phyloP scores from a whole-genome alignment of 352 stramenopile species.

The Phytophthora quininea region DNA sequence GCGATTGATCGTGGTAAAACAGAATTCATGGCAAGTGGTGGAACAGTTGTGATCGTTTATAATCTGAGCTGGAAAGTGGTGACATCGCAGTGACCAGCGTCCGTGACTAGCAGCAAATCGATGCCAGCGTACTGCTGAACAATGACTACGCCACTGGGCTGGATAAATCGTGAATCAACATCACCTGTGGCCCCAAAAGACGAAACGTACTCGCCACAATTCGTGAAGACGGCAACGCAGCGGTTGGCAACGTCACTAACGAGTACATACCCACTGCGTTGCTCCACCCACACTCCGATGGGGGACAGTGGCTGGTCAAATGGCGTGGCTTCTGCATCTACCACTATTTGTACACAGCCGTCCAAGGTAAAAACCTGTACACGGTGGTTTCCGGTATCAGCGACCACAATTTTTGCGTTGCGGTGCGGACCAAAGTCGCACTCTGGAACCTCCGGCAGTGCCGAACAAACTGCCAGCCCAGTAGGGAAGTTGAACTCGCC shows the following conservation, averaged over 20 bases:
- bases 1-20: slow-evolving; percentile 33
- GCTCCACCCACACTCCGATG: slow-evolving; percentile 46
- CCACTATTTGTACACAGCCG: slow-evolving; percentile 32
- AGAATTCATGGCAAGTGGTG: slow-evolving; percentile 5
- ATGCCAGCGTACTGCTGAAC: neutral
- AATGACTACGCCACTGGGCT: slow-evolving; percentile 39
- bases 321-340: slow-evolving; percentile 46
- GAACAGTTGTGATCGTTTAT: slow-evolving; percentile 19
- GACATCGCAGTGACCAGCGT: slow-evolving; percentile 41
- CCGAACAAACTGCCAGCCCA: slow-evolving; percentile 46
- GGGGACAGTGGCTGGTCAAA: slow-evolving; percentile 53
- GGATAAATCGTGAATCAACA: slow-evolving; percentile 45
- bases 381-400: slow-evolving; percentile 58
- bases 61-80: slow-evolving; percentile 39
- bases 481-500: slow-evolving; percentile 61
- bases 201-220: slow-evolving; percentile 48
- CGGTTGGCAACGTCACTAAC: slow-evolving; percentile 49
- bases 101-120: slow-evolving; percentile 30
- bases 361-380: slow-evolving; percentile 56
- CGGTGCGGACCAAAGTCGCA: slow-evolving; percentile 61
- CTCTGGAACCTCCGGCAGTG: slow-evolving; percentile 35
- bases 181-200: slow-evolving; percentile 58
- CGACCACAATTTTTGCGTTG: slow-evolving; percentile 54
- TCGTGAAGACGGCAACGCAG: slow-evolving; percentile 53
- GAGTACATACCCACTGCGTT: slow-evolving; percentile 55